These are phyloP conservation scores for Trifolium fragiferum DNA, from an alignment of 306 rosid genomes.

Conservation along the genomic window DNA sequence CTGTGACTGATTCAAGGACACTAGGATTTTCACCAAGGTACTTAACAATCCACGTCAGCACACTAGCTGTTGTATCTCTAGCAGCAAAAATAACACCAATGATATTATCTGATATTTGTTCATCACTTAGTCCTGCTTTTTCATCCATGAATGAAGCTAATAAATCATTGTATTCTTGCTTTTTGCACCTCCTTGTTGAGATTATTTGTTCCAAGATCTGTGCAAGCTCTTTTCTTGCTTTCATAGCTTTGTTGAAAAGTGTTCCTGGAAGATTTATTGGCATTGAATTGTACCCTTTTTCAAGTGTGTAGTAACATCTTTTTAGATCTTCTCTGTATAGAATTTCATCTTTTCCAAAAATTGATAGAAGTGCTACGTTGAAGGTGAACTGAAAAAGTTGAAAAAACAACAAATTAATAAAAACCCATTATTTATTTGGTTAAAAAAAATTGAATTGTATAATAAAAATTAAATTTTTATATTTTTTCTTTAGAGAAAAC, in stretches of 20 bases:
- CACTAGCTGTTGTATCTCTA: slow-evolving; percentile 91
- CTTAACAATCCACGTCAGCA: slow-evolving; percentile 87
- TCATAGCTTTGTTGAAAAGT: slow-evolving; percentile 89
- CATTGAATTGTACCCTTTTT: slow-evolving; percentile 96
- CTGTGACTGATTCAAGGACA: slow-evolving; percentile 77
- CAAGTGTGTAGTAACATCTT: slow-evolving; percentile 80
- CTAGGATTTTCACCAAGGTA: slow-evolving; percentile 72
- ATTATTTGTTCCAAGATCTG: slow-evolving; percentile 69
- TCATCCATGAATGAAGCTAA: slow-evolving; percentile 78
- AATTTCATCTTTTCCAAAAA: slow-evolving; percentile 78
- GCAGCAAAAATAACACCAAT: slow-evolving; percentile 96
- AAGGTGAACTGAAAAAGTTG: slow-evolving; percentile 66
- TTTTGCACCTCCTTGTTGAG: slow-evolving; percentile 62
- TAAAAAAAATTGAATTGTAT: background rate
- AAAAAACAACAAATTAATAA: background rate
- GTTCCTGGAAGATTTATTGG: slow-evolving; percentile 87
- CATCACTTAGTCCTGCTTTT: slow-evolving; percentile 82
- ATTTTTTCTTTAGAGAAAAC: slow-evolving; percentile 5
- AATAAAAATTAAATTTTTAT: background rate
- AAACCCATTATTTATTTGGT: slow-evolving; percentile 28
- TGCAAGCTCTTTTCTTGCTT: slow-evolving; percentile 83
- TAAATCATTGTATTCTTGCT: slow-evolving; percentile 62
- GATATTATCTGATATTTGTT: slow-evolving; percentile 82
- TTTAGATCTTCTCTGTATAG: slow-evolving; percentile 77
- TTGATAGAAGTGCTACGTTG: slow-evolving; percentile 81